phyloP scores from a whole-genome alignment of 345 rosid genomes.

The Boechera stricta region DNA sequence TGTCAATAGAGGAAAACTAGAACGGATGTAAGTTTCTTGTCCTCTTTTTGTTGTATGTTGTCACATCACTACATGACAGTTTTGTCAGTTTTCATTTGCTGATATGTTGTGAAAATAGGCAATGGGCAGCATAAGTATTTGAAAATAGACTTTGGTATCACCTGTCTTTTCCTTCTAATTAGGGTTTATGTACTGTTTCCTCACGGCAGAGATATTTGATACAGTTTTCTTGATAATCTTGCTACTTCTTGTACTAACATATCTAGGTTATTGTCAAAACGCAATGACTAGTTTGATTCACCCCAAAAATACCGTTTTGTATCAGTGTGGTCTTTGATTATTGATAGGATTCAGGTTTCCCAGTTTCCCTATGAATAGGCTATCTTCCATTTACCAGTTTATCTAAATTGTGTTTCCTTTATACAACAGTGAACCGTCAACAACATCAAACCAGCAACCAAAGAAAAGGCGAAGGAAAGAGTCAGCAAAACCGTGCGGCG shows the following conservation, averaged over 20 bases:
- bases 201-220: background rate
- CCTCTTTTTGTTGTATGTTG: conserved; percentile 19
- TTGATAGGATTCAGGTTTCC: background rate
- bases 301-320: background rate
- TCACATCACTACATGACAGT: conserved; percentile 1
- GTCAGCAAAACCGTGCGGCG: conserved; percentile 56
- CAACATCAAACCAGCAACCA: conserved; percentile 60
- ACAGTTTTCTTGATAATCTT: background rate
- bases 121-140: conserved; percentile 3
- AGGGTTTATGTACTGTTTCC: conserved; percentile 14
- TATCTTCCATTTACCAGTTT: conserved; percentile 11
- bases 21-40: conserved; percentile 69
- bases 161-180: background rate
- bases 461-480: conserved; percentile 91
- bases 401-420: conserved; percentile 19
- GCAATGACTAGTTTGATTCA: background rate
- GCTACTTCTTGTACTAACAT: background rate
- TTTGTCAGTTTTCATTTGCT: conserved; percentile 4
- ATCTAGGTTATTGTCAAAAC: background rate
- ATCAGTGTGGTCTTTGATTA: background rate
- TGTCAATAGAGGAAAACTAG: conserved; percentile 90
- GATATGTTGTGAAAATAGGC: conserved; percentile 15
- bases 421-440: conserved; percentile 63
- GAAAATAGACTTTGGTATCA: background rate
- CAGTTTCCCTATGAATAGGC: background rate